Conservation (phyloP, 352 stramenopile genomes). For the Saprolegnia diclina region DNA sequence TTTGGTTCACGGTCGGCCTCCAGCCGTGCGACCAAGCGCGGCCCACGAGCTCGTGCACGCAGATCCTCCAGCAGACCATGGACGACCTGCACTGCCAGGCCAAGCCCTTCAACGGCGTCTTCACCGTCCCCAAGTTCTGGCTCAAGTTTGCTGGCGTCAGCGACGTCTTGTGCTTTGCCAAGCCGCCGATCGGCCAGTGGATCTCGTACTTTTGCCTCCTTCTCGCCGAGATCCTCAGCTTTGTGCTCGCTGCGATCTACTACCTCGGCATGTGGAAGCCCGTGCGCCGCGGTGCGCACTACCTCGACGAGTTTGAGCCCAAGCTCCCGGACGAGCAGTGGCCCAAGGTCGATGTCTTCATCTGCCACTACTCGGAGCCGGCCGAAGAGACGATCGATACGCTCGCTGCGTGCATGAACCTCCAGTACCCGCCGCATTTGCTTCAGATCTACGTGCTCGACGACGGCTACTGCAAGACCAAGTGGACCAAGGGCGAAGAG, state of each 20-base stretch:
- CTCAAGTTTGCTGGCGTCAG: slow-evolving; percentile 57
- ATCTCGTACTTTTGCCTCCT: slow-evolving; percentile 73
- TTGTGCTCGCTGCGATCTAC: slow-evolving; percentile 66
- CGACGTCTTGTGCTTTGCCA: slow-evolving; percentile 68
- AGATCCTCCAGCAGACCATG: slow-evolving; percentile 54
- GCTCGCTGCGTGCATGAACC: slow-evolving; percentile 79
- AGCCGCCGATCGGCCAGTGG: slow-evolving; percentile 70
- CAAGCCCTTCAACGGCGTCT: slow-evolving; percentile 61
- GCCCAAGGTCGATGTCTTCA: slow-evolving; percentile 79
- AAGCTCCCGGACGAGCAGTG: slow-evolving; percentile 74
- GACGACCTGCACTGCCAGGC: slow-evolving; percentile 40
- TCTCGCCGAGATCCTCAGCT: slow-evolving; percentile 55
- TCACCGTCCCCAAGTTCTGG: slow-evolving; percentile 67
- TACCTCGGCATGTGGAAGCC: slow-evolving; percentile 89
- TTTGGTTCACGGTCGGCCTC: slow-evolving; percentile 74
- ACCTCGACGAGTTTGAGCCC: slow-evolving; percentile 84
- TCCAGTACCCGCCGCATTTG: slow-evolving; percentile 83
- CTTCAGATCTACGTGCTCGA: slow-evolving; percentile 83
- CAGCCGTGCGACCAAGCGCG: slow-evolving; percentile 64
- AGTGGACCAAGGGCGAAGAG: slow-evolving; percentile 74
- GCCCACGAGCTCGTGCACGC: slow-evolving; percentile 46
- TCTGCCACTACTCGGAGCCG: slow-evolving; percentile 79
- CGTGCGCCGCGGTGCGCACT: slow-evolving; percentile 77
- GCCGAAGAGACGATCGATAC: slow-evolving; percentile 82
- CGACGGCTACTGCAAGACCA: slow-evolving; percentile 75